These are phyloP conservation scores for Pleurotus eryngii DNA, from an alignment of 768 basidiomycete species.

Conservation along the genomic window DNA sequence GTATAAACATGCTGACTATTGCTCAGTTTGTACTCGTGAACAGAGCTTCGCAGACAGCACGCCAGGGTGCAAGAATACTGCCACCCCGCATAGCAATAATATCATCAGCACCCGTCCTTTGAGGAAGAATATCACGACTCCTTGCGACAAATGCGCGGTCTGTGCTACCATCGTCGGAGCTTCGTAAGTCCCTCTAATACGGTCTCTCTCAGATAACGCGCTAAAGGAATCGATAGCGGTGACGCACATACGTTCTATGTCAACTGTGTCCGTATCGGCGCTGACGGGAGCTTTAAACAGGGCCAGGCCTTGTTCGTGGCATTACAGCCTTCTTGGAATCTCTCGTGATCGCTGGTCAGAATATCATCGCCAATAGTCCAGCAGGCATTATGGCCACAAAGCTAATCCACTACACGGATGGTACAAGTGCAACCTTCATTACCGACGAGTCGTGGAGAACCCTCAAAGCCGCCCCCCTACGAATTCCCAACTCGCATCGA, in stretches of 20 bases:
- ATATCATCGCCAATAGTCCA: not conserved
- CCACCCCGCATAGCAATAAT: not conserved
- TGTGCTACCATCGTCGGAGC: not conserved
- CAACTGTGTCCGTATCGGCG: not conserved
- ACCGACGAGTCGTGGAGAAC: slow-evolving; percentile 5
- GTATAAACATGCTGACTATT: too few relatives aligned
- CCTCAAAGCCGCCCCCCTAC: not conserved
- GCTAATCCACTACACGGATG: not conserved
- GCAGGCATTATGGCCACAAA: not conserved
- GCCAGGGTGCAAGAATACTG: too few relatives aligned
- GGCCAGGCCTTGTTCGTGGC: not conserved
- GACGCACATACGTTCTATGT: not conserved
- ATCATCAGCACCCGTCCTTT: not conserved
- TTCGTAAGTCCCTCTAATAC: too few relatives aligned
- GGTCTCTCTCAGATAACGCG: too few relatives aligned
- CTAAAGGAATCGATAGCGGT: not conserved
- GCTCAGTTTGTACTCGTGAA: too few relatives aligned
- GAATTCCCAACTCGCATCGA: not conserved
- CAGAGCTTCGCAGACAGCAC: too few relatives aligned
- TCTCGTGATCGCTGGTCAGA: not conserved
- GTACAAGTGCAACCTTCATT: not conserved
- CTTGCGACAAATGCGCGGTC: not conserved
- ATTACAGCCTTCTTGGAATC: not conserved
- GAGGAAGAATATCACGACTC: not conserved
- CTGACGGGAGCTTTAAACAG: not conserved